Percentiles rank a stretch among this genome's conserved stretches.
Conservation (phyloP, 2,329 filamentous ascomycete genomes). For the Leptographium flavum region DNA sequence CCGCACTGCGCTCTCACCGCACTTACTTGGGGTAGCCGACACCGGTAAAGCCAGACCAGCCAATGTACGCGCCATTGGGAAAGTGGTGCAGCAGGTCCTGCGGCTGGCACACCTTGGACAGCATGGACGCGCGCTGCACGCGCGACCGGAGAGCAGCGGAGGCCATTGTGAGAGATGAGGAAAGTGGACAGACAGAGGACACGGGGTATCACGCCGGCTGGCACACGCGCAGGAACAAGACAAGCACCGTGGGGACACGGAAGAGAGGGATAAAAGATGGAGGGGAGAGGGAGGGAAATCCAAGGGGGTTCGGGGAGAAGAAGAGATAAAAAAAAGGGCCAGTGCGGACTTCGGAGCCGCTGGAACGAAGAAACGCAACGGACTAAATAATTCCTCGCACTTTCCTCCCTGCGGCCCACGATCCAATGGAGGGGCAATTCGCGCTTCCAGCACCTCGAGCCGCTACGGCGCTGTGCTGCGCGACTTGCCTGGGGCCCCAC, state of each 20-base stretch:
- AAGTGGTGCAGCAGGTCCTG: conserved; percentile 72
- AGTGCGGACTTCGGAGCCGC: too few relatives aligned
- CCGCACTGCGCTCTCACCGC: background rate
- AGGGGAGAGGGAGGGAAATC: background rate
- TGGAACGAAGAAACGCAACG: too few relatives aligned
- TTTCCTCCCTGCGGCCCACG: too few relatives aligned
- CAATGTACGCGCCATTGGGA: conserved; percentile 73
- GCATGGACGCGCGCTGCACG: conserved; percentile 59
- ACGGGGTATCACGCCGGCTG: background rate
- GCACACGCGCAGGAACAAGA: background rate
- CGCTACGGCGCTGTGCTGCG: too few relatives aligned
- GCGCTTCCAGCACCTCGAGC: too few relatives aligned
- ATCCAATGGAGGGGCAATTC: too few relatives aligned
- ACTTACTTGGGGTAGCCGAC: conserved; percentile 77
- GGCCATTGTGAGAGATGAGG: conserved; percentile 25
- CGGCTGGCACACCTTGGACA: conserved; percentile 65
- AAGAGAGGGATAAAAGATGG: background rate
- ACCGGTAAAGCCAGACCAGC: conserved; percentile 84
- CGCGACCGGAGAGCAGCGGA: conserved; percentile 65
- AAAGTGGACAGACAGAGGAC: background rate
- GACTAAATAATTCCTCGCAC: too few relatives aligned
- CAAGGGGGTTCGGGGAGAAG: too few relatives aligned
- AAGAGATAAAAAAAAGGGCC: background rate
- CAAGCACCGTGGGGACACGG: background rate
- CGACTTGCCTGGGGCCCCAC: too few relatives aligned